Conservation (phyloP, 768 basidiomycete genomes). For the Tulasnella sp. region DNA sequence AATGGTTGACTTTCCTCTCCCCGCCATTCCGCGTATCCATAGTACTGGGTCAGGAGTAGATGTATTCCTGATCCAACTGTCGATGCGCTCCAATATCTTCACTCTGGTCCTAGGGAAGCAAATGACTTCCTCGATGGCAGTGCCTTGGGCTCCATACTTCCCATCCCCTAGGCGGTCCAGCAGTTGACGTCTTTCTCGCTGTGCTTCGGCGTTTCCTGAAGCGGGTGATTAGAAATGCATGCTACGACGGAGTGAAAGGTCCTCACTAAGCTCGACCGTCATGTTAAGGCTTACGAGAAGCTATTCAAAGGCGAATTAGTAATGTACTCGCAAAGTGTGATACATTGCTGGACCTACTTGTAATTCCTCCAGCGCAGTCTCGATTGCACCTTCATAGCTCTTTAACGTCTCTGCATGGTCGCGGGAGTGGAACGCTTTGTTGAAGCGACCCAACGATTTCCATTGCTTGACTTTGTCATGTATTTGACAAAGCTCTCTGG, state of each 20-base stretch:
- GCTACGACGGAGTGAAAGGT: background rate
- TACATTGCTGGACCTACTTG: background rate
- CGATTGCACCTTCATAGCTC: background rate
- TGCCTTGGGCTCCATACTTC: background rate
- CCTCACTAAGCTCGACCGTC: background rate
- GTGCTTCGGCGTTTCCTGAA: background rate
- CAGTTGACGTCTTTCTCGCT: background rate
- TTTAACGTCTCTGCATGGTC: background rate
- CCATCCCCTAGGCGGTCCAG: background rate
- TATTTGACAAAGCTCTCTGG: background rate
- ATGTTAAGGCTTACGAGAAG: background rate
- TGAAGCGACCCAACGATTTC: background rate
- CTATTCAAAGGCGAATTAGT: background rate
- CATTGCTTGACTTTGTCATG: background rate
- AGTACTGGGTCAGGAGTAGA: background rate
- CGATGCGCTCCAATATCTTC: background rate
- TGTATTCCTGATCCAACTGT: background rate
- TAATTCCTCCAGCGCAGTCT: background rate
- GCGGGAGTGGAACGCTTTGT: background rate
- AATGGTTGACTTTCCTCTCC: background rate
- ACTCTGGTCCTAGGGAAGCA: background rate
- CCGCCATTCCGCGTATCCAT: background rate
- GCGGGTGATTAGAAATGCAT: background rate
- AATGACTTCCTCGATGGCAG: background rate
- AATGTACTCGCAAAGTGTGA: rapidly evolving